These are phyloP conservation scores for Byssoonygena ceratinophila DNA, from an alignment of 2,329 filamentous ascomycete genomes.

Conservation along the genomic window DNA sequence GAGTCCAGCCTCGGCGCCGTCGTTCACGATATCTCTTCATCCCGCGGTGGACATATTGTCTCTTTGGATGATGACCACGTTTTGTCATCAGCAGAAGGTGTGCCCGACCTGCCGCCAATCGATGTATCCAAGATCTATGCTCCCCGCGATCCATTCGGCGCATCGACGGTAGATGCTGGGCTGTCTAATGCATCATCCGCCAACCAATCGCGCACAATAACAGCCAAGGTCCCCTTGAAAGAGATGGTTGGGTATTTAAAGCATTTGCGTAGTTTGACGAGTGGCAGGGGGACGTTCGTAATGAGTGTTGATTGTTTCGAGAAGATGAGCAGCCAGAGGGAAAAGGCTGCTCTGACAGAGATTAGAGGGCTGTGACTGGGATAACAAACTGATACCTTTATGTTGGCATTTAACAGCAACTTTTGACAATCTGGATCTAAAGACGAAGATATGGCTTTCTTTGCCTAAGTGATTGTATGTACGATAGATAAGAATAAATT, in stretches of 20 bases:
- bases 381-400: background rate
- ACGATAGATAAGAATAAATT: too few relatives aligned
- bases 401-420: background rate
- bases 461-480: too few relatives aligned
- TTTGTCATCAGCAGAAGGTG: constrained; percentile 22
- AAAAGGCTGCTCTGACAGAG: constrained; percentile 45
- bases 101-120: constrained; percentile 41
- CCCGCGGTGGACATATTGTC: constrained; percentile 62
- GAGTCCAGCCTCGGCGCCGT: constrained; percentile 71
- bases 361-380: constrained; percentile 29
- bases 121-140: constrained; percentile 70
- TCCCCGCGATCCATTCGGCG: constrained; percentile 71
- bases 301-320: constrained; percentile 66
- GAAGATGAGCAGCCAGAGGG: constrained; percentile 51
- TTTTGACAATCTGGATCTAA: too few relatives aligned
- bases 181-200: constrained; percentile 15
- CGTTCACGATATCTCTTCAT: constrained; percentile 67
- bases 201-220: constrained; percentile 53
- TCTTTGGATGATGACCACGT: constrained; percentile 51
- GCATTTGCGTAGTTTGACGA: constrained; percentile 77
- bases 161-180: constrained; percentile 17
- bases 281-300: constrained; percentile 66
- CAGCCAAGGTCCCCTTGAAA: constrained; percentile 80
- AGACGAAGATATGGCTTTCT: too few relatives aligned
- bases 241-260: constrained; percentile 95